These are phyloP conservation scores for Voacanga thouarsii DNA, from an alignment of 257 asterid species.

Conservation along the genomic window DNA sequence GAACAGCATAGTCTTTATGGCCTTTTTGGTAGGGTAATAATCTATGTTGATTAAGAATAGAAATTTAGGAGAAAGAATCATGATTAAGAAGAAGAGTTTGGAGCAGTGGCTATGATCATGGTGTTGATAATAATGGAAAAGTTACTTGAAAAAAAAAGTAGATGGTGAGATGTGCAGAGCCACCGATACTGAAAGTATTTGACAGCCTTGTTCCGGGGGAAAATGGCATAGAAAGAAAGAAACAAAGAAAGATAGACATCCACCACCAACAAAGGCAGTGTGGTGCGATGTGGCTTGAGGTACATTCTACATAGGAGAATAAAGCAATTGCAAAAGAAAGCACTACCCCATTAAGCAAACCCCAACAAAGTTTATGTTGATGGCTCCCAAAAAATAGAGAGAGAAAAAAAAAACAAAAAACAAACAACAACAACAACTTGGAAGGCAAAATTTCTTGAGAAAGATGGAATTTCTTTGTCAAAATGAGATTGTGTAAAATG, in stretches of 20 bases:
- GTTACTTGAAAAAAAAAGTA: constrained; percentile 17
- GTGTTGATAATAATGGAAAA: constrained; percentile 23
- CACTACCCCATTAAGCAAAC: constrained; percentile 19
- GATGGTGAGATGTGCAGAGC: constrained; percentile 22
- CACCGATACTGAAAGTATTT: constrained; percentile 21
- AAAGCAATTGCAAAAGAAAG: constrained; percentile 22
- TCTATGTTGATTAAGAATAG: not conserved
- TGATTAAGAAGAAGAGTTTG: constrained; percentile 22
- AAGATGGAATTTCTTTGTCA: constrained; percentile 26
- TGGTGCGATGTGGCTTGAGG: constrained; percentile 19
- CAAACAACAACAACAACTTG: constrained; percentile 1
- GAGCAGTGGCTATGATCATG: constrained; percentile 24
- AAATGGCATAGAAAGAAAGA: constrained; percentile 19
- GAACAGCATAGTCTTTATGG: not conserved
- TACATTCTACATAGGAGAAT: constrained; percentile 19
- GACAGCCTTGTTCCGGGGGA: constrained; percentile 32
- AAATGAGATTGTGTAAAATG: constrained; percentile 8
- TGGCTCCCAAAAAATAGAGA: constrained; percentile 17
- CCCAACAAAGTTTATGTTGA: constrained; percentile 17
- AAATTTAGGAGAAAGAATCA: constrained; percentile 10
- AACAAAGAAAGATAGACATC: constrained; percentile 19
- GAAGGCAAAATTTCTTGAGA: constrained; percentile 1
- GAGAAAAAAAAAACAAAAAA: too few species aligned
- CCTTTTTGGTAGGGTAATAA: constrained; percentile 13
- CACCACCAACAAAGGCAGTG: constrained; percentile 25